Evolutionary conservation across 2,329 filamentous ascomycete species (phyloP), one percentile per base, ranked within the genome.

Genomic region (Exserohilum rostratum): DNA sequence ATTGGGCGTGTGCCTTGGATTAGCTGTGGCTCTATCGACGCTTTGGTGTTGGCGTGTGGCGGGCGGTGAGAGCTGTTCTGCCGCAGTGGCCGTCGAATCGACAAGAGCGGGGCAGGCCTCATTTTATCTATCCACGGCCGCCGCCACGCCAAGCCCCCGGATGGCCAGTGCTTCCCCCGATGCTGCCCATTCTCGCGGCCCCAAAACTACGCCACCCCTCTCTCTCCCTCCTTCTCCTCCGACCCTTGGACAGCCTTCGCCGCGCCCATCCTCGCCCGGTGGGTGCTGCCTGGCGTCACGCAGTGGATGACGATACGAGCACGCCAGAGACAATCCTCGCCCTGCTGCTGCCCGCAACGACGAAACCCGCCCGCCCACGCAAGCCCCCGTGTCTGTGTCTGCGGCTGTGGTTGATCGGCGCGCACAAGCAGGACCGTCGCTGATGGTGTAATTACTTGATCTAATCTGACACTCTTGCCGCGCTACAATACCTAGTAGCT

Each of bases 391-490:
- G n/a, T n/a, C n/a, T n/a, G n/a, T n/a, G n/a, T n/a, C n/a, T 51
- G 51, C 29, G 51, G 58, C 42, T 49, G 66, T 55, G 66, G 64
- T 67, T 68, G 61, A 67, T 65, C 64, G 56, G 56, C 61, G 57
- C 53, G 53, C 58, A 44, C 50, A 17, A 42, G 27, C 55, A 46
- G 59, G 60, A n/a, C n/a, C 37, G 69, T 75, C 77, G 64, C 67
- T 83, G 81, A 81, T 64, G 78, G 81, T 76, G 75, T 69, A 80
- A 59, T 80, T 75, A 84, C 83, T 85, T 85, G 82, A 85, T 85
- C 82, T 85, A 84, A 84, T 85, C 82, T 83, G 82, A 84, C 74
- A 74, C 72, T 69, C 55, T n/a, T 60, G 57, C 55, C 59, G 47
- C 58, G 35, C 47, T 51, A 43, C 17, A 11, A 29, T 34, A 52